A percentile compares a stretch with the other conserved stretches of the same genome.
Evolutionary conservation across 768 basidiomycete genomes (phyloP).

Genomic region (Xerocomus spinulosus): DNA sequence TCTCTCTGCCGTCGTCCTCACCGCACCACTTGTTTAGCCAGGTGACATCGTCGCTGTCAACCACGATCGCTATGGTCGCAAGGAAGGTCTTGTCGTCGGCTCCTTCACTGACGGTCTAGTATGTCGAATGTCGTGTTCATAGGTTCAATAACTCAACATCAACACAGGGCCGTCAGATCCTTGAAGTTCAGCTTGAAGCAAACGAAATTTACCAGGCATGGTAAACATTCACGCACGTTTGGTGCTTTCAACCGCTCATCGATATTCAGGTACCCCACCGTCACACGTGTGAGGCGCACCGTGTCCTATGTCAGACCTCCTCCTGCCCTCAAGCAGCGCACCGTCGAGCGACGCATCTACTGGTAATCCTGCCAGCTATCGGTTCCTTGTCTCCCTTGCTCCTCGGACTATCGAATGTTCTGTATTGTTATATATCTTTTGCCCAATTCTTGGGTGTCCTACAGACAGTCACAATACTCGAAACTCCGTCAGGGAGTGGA

Average conservation of each 20-base stretch:
- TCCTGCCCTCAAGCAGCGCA: conserved; percentile 43
- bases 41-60: conserved; percentile 80
- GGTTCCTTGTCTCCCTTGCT: conserved; percentile 1
- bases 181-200: conserved; percentile 77
- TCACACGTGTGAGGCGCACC: conserved; percentile 73
- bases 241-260: conserved; percentile 1
- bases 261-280: conserved; percentile 61
- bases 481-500: conserved; percentile 48
- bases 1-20: neutral
- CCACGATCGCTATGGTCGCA: conserved; percentile 55
- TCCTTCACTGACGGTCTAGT: conserved; percentile 68
- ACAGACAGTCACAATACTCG: conserved; percentile 41
- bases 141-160: neutral
- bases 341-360: conserved; percentile 71
- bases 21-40: conserved; percentile 40
- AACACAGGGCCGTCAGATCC: conserved; percentile 69
- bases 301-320: conserved; percentile 54
- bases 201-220: conserved; percentile 66
- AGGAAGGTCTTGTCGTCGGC: conserved; percentile 78
- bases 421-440: conserved; percentile 32
- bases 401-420: conserved; percentile 23
- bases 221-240: conserved; percentile 31
- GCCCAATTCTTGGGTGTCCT: neutral
- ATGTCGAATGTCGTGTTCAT: conserved; percentile 25
- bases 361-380: conserved; percentile 44